A percentile compares a stretch with the other conserved stretches of the same genome.
Evolutionary conservation across 2,329 filamentous ascomycete genomes (phyloP).

Genomic region (Lachnellula arida): DNA sequence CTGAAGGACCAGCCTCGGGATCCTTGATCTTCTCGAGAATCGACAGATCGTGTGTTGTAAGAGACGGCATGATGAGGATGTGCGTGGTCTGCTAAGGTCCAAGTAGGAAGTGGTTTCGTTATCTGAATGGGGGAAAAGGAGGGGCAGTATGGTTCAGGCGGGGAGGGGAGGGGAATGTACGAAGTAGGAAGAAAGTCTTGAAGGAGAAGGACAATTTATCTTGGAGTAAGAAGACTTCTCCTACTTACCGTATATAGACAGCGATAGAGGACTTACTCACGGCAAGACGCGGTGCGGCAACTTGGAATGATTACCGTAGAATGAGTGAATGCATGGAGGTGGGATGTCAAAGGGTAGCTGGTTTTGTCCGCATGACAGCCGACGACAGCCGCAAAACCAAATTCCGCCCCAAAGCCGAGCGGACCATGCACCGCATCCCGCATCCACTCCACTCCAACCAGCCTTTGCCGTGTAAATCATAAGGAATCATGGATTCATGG

Average conservation of each 20-base stretch:
- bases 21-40: slow-evolving; percentile 64
- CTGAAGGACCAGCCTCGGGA: slow-evolving; percentile 56
- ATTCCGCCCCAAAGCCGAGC: slow-evolving; percentile 6
- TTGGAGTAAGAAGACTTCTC: too few relatives aligned
- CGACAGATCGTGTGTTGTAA: slow-evolving; percentile 56
- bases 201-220: too few relatives aligned
- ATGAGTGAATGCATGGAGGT: background rate
- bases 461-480: background rate
- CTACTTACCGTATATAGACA: too few relatives aligned
- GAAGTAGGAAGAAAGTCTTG: background rate
- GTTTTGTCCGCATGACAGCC: background rate
- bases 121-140: background rate
- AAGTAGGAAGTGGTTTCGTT: background rate
- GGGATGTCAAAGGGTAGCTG: slow-evolving; percentile 13
- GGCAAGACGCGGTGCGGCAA: background rate
- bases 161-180: too few relatives aligned
- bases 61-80: slow-evolving; percentile 42
- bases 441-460: background rate
- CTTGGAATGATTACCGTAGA: too few relatives aligned
- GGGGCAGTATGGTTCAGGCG: too few relatives aligned
- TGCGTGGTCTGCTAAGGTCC: background rate
- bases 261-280: background rate
- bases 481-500: background rate
- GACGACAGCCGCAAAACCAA: background rate
- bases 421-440: background rate